Evolutionary conservation across 176 grass and related monocot species (phyloP), one percentile per base, ranked within the genome.

Genomic region (Echinochloa phyllopogon): DNA sequence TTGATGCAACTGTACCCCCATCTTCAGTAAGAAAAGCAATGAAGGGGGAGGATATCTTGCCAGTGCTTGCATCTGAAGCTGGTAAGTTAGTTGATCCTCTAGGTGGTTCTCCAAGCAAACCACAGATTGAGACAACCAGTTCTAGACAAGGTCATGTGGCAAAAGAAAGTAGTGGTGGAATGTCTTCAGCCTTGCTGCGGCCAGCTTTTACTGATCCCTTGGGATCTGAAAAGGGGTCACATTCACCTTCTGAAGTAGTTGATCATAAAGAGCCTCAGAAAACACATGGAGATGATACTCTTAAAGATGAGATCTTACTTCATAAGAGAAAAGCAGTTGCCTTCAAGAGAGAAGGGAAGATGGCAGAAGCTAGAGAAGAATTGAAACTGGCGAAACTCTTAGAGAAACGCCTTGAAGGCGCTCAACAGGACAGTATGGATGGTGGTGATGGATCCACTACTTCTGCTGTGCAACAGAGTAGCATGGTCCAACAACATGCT

Each of bases 301-400:
- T 83, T 10, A 98, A 89, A 84, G 69, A 93, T 85, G 89, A 94
- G 40, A 95, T 98, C 33, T 77, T 98, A 87, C 69, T 88, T 80
- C 91, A 88, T 65, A 98, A 98, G 88, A 89, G 85, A 87, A 94
- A 87, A 83, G 89, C 96, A 61, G 74, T 98, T 82, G 85, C 91
- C 47, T 89, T 95, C 45, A 98, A 98, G 86, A 87, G 96, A 87
- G 96, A 98, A 82, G 96, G 96, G 43, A 93, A 93, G 72, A 58
- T 95, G 75, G 45, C 80, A 80, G 93, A 98, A 88, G 96, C 96
- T 10, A 88, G 88, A 76, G 96, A 95, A 89, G 93, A 95, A 68
- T 50, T 95, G 64, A 98, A 88, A 84, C 85, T 92, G 71, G 93
- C 96, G 14, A 98, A 95, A 73, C 85, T 95, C 43, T 83, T 95